Conservation (phyloP, 2,329 filamentous ascomycete genomes). For the Beauveria caledonica region DNA sequence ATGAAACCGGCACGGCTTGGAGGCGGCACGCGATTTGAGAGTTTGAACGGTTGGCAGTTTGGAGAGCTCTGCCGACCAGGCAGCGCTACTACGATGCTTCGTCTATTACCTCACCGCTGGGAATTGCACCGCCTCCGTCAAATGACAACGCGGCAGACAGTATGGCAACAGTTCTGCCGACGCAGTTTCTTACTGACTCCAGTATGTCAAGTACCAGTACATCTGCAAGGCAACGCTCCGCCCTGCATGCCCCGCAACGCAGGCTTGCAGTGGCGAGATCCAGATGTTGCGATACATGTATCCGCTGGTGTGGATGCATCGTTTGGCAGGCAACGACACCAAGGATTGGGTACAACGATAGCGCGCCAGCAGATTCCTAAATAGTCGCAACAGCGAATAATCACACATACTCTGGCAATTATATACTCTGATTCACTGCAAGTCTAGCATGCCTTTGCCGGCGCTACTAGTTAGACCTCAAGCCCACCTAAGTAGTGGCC, state of each 20-base stretch:
- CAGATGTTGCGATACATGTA: constrained; percentile 6
- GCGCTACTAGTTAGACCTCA: neutral
- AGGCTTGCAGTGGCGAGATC: constrained; percentile 2
- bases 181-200: neutral
- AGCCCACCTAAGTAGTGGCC: neutral
- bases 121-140: neutral
- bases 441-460: neutral
- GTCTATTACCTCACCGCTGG: neutral
- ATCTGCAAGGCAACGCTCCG: neutral
- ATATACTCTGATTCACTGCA: too few relatives aligned
- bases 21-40: neutral
- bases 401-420: too few relatives aligned
- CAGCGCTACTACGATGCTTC: neutral
- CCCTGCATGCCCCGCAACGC: constrained; percentile 4
- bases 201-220: neutral
- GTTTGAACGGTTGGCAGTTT: neutral
- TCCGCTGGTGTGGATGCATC: constrained; percentile 1
- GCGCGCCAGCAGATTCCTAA: too few relatives aligned
- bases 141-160: neutral
- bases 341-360: neutral
- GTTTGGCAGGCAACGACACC: neutral
- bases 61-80: too few relatives aligned
- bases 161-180: too few relatives aligned
- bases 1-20: constrained; percentile 4
- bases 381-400: too few relatives aligned